Conservation (phyloP, 352 stramenopile species). For the Phytophthora ramorum region DNA sequence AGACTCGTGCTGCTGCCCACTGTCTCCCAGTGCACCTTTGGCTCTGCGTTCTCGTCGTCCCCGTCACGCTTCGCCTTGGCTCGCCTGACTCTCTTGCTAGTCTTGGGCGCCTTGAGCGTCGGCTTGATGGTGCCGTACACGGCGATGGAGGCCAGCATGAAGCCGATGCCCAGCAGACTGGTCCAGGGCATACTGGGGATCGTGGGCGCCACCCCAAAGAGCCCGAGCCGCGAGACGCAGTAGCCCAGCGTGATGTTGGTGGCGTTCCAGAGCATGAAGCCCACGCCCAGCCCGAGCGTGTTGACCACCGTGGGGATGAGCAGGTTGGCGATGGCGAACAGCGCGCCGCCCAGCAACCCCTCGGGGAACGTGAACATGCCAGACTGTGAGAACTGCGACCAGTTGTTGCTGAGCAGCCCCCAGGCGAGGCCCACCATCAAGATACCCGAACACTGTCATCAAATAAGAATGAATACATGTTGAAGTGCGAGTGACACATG, state of each 20-base stretch:
- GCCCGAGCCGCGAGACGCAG: slow-evolving; percentile 73
- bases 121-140: slow-evolving; percentile 85
- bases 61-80: slow-evolving; percentile 3
- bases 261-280: slow-evolving; percentile 90
- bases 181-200: slow-evolving; percentile 61
- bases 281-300: slow-evolving; percentile 75
- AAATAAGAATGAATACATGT: slow-evolving; percentile 10
- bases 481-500: neutral
- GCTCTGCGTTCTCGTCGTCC: neutral
- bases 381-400: slow-evolving; percentile 71
- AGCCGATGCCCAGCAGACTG: slow-evolving; percentile 72
- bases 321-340: slow-evolving; percentile 84
- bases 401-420: slow-evolving; percentile 85
- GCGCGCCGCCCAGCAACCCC: slow-evolving; percentile 73
- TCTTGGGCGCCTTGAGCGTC: slow-evolving; percentile 47
- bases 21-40: slow-evolving; percentile 19
- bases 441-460: slow-evolving; percentile 77
- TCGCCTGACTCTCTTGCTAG: slow-evolving; percentile 20
- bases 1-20: slow-evolving; percentile 26
- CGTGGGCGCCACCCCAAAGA: slow-evolving; percentile 73
- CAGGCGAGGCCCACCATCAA: slow-evolving; percentile 81
- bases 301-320: slow-evolving; percentile 90
- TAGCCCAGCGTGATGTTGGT: slow-evolving; percentile 87
- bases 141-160: slow-evolving; percentile 82
- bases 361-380: slow-evolving; percentile 85